These are phyloP conservation scores for Kickxella alabastrina DNA, from an alignment of 192 early-diverging fungal species.

Conservation along the genomic window DNA sequence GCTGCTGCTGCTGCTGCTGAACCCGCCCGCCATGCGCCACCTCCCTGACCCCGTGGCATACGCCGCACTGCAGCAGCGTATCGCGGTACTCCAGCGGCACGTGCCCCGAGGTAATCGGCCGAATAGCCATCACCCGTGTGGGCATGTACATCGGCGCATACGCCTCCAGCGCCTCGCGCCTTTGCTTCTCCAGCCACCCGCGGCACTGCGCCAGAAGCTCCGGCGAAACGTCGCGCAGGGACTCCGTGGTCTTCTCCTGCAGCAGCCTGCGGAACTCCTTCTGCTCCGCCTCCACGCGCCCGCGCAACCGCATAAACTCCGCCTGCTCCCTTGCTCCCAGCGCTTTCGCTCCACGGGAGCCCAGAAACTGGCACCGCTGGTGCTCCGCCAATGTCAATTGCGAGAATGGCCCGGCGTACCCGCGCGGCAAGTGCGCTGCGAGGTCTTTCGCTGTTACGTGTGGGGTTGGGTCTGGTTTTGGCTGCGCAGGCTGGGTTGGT, in stretches of 20 bases:
- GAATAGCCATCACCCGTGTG: conserved; percentile 23
- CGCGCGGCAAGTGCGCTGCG: conserved; percentile 16
- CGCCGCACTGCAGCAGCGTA: conserved; percentile 37
- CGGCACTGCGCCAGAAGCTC: neutral
- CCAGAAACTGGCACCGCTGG: conserved; percentile 10
- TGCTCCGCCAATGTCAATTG: conserved; percentile 31
- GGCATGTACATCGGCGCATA: conserved; percentile 26
- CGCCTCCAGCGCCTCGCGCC: conserved; percentile 3
- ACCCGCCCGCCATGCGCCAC: neutral
- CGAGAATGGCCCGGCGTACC: conserved; percentile 39
- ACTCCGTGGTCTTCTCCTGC: conserved; percentile 16
- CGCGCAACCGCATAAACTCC: conserved; percentile 24
- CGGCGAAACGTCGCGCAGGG: conserved; percentile 7
- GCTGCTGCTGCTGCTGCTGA: too few species aligned
- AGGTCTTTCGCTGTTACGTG: neutral
- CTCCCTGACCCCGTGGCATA: conserved; percentile 12
- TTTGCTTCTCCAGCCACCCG: neutral
- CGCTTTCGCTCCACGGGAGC: conserved; percentile 13
- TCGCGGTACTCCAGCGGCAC: conserved; percentile 28
- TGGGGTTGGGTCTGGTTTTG: neutral
- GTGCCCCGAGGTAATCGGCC: conserved; percentile 19
- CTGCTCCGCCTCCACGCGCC: conserved; percentile 35
- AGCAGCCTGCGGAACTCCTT: conserved; percentile 22
- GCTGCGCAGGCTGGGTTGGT: neutral
- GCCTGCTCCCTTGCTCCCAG: conserved; percentile 6